Conservation (phyloP, 306 rosid species). For the Prunus mume region DNA sequence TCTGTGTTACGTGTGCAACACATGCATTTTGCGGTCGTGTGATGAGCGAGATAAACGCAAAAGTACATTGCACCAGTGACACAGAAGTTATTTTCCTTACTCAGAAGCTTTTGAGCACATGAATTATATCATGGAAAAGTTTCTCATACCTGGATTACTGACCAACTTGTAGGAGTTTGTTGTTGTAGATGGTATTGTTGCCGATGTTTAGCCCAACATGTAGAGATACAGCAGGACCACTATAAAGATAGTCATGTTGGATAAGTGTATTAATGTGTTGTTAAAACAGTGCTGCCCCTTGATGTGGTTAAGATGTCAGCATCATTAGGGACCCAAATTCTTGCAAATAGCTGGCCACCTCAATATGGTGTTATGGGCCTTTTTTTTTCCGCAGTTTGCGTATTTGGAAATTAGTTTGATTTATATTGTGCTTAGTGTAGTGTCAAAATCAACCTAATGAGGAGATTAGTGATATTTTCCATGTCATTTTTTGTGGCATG, state of each 20-base stretch:
- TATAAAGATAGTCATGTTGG: conserved; percentile 1
- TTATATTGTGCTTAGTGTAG: not conserved
- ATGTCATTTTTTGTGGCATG: not conserved
- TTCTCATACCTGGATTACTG: not conserved
- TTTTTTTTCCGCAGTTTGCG: not conserved
- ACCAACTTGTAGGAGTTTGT: not conserved
- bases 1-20: too few species aligned
- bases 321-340: conserved; percentile 5
- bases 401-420: not conserved
- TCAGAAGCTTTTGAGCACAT: not conserved
- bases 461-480: conserved; percentile 12
- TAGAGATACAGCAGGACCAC: conserved; percentile 13
- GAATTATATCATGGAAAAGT: not conserved
- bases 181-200: conserved; percentile 4
- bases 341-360: conserved; percentile 21
- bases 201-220: conserved; percentile 13
- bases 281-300: not conserved
- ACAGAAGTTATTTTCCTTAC: not conserved
- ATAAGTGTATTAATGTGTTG: not conserved
- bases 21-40: too few species aligned
- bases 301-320: conserved; percentile 27
- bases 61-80: too few species aligned
- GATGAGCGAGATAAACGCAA: not conserved
- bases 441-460: conserved; percentile 21
- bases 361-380: not conserved